Conservation (phyloP, 345 rosid genomes). For the Sonneratia caseolaris region DNA sequence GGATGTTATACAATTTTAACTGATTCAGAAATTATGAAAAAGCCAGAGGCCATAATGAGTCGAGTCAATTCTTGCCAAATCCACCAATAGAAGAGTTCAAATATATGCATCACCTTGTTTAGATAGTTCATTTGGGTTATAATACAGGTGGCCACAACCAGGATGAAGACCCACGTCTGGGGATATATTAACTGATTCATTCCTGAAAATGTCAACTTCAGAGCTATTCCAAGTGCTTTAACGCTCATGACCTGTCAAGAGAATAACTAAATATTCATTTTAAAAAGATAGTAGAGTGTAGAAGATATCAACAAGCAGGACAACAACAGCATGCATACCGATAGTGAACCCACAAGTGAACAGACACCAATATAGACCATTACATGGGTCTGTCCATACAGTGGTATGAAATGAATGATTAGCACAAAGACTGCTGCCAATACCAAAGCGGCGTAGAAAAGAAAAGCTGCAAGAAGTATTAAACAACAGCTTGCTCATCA, state of each 20-base stretch:
- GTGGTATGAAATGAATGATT: constrained; percentile 58
- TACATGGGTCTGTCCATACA: constrained; percentile 88
- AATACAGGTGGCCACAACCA: constrained; percentile 53
- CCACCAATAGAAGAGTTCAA: not conserved
- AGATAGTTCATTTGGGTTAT: constrained; percentile 68
- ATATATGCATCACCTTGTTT: constrained; percentile 43
- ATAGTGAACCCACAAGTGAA: constrained; percentile 91
- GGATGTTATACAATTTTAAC: not conserved
- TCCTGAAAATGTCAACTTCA: constrained; percentile 66
- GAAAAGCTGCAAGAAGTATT: constrained; percentile 59
- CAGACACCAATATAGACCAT: constrained; percentile 93
- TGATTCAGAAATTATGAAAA: not conserved
- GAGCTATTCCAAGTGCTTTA: constrained; percentile 69
- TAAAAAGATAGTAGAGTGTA: not conserved
- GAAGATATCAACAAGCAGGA: not conserved
- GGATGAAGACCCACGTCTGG: constrained; percentile 58
- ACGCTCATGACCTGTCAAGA: constrained; percentile 64
- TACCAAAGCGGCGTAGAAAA: constrained; percentile 71
- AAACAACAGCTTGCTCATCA: not conserved
- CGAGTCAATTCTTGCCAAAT: not conserved
- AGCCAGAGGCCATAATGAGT: not conserved
- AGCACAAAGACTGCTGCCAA: constrained; percentile 60
- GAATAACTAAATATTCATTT: not conserved
- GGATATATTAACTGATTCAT: constrained; percentile 60
- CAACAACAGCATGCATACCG: constrained; percentile 41